Evolutionary conservation across 371 early-diverging fungal species (phyloP).

Genomic region (Actinomortierella wolfii): DNA sequence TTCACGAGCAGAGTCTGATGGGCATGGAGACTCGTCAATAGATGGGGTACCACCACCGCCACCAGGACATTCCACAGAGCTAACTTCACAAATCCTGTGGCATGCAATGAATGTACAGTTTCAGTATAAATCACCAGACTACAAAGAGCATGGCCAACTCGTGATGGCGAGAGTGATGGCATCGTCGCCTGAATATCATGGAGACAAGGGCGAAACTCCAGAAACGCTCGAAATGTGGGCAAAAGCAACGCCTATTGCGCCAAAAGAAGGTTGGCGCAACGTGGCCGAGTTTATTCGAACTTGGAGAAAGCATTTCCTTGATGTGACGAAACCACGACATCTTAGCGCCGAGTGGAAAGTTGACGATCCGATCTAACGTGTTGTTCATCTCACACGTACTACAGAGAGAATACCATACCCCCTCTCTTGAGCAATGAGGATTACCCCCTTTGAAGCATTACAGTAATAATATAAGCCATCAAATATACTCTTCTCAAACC

Average conservation of each 20-base stretch:
- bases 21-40: no score
- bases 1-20: no score
- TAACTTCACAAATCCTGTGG: constrained; percentile 13
- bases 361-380: constrained; percentile 29
- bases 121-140: constrained; percentile 21
- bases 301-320: constrained; percentile 32
- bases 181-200: constrained; percentile 19
- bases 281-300: constrained; percentile 30
- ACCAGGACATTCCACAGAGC: constrained; percentile 19
- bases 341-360: constrained; percentile 33
- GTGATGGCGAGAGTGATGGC: constrained; percentile 37
- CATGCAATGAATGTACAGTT: constrained; percentile 24
- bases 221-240: constrained; percentile 24
- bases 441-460: no score
- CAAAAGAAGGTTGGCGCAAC: constrained; percentile 21
- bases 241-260: constrained; percentile 16
- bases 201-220: constrained; percentile 18
- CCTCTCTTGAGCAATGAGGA: no score
- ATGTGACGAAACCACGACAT: constrained; percentile 13
- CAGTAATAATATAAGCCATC: no score
- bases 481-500: no score
- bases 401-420: no score
- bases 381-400: no score
- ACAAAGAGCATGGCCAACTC: constrained; percentile 36
- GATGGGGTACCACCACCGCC: constrained; percentile 22